Percentiles rank a stretch among this genome's conserved stretches.
Conservation (phyloP, 2,329 filamentous ascomycete genomes). For the Penicillium sp. region DNA sequence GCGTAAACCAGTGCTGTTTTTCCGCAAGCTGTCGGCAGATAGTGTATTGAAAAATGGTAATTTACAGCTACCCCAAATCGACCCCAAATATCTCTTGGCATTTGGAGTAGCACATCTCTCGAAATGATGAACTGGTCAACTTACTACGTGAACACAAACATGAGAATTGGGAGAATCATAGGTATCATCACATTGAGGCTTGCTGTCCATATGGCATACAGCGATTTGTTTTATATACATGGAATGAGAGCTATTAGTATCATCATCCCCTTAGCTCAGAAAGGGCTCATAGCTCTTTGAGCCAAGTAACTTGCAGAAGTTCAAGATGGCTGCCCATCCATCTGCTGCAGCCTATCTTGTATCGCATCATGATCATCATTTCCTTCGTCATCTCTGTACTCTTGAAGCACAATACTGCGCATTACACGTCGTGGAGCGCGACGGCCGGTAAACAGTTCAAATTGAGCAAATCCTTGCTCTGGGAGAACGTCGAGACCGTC, state of each 20-base stretch:
- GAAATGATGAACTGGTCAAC: background rate
- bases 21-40: too few species aligned
- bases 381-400: constrained; percentile 37
- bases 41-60: background rate
- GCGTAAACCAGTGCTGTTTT: too few species aligned
- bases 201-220: background rate
- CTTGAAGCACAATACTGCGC: constrained; percentile 37
- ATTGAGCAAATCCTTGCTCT: constrained; percentile 44
- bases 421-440: constrained; percentile 41
- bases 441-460: constrained; percentile 42
- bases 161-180: background rate
- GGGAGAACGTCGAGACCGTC: constrained; percentile 43
- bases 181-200: background rate
- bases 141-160: background rate
- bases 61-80: background rate
- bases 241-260: too few species aligned
- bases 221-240: background rate
- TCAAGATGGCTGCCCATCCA: constrained; percentile 37
- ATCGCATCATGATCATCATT: constrained; percentile 34
- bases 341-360: constrained; percentile 30
- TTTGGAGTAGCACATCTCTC: background rate
- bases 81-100: background rate
- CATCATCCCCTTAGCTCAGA: too few species aligned
- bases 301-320: background rate
- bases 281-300: background rate